Evolutionary conservation across 2,329 filamentous ascomycete genomes (phyloP), one percentile per base, ranked within the genome.

Genomic region (Trichoderma citrinoviride): DNA sequence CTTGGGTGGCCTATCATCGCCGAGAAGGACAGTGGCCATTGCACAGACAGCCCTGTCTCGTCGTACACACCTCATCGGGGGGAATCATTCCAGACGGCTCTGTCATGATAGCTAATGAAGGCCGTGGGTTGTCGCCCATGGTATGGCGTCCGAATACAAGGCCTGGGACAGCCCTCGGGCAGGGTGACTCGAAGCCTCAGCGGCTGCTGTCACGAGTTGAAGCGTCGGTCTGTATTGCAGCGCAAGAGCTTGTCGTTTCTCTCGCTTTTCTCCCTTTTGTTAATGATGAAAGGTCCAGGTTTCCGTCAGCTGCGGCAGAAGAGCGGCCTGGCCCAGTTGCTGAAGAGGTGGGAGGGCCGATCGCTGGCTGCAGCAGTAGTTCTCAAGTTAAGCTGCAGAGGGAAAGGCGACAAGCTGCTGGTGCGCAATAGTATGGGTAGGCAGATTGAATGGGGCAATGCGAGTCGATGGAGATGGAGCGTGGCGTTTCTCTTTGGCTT

Each of bases 31-130:
- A 41, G 25, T 23, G 29, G 40, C 50, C 33, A 25, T 41, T 37
- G 33, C 33, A 37, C 33, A 23, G n/a, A 25, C 43, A 49, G 27
- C 29, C 21, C 43, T 43, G 41, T 19, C 52, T 64, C 21, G 46
- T 61, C 47, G 47, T 49, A 61, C 56, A 55, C 56, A 65, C 64
- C 64, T 65, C 64, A 55, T 65, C 64, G 14, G 64, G 64, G 46
- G 57, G 49, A 5, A 65, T 65, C 21, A 61, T 65, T 46, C 64
- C 64, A 29, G 47, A 46, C 49, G 50, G 64, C 40, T 65, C 64
- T 46, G 64, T 65, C 64, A 61, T 65, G 19, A 61, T 52, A 47
- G 33, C 56, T 55, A 44, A 17, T 44, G 27, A 54, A 50, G 61
- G 53, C 44, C 53, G 53, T 23, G 33, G 33, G 33, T 54, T 64